Evolutionary conservation across 176 grass and related monocot species (phyloP).

Genomic region (Zoysia pacifica): DNA sequence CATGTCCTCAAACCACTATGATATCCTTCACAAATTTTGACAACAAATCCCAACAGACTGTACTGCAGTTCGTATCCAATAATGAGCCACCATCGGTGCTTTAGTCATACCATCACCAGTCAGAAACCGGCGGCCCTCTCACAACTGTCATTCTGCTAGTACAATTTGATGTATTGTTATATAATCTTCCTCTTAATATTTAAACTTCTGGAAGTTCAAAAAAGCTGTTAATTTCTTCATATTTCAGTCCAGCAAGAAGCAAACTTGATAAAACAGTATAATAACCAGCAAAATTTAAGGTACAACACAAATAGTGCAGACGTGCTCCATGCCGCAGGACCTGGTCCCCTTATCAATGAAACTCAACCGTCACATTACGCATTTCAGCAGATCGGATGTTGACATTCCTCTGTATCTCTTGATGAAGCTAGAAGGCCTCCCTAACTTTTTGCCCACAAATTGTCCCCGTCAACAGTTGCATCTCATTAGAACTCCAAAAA

Average conservation of each 20-base stretch:
- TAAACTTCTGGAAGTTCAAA: neutral
- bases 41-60: neutral
- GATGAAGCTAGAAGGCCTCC: neutral
- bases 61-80: neutral
- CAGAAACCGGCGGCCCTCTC: neutral
- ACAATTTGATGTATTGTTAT: neutral
- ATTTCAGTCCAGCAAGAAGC: neutral
- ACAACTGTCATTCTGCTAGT: neutral
- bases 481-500: too few species aligned
- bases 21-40: neutral
- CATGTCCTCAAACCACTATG: neutral
- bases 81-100: neutral
- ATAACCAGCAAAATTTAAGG: neutral
- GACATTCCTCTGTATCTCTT: slow-evolving; percentile 24
- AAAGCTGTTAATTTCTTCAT: neutral
- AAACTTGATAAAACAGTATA: neutral
- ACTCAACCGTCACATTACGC: neutral
- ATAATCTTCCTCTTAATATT: neutral
- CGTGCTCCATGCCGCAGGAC: neutral
- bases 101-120: neutral
- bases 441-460: neutral
- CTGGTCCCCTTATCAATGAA: neutral
- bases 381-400: neutral
- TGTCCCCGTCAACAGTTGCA: neutral
- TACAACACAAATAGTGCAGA: neutral